Evolutionary conservation across 331 rosid genomes (phyloP).

Genomic region (Acacia pycnantha): DNA sequence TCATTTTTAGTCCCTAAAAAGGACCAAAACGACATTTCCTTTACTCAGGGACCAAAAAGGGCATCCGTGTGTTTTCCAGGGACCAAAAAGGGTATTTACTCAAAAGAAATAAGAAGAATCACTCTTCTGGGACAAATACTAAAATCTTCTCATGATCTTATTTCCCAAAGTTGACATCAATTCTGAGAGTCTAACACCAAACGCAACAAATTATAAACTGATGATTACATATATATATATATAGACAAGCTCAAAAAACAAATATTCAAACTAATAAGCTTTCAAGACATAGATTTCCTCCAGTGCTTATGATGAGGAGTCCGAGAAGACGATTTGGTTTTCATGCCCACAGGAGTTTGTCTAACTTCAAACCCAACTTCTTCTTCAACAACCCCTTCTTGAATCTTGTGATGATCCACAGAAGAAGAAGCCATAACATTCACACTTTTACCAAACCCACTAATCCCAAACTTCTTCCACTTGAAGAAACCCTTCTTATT

Average conservation of each 20-base stretch:
- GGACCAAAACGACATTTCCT: no score
- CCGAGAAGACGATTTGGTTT: slow-evolving; percentile 43
- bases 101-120: background rate
- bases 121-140: background rate
- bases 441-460: slow-evolving; percentile 25
- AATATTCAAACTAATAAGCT: background rate
- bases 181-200: background rate
- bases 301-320: slow-evolving; percentile 47
- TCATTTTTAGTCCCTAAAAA: no score
- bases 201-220: background rate
- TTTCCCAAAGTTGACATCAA: background rate
- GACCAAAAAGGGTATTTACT: no score
- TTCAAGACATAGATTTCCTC: slow-evolving; percentile 77
- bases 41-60: no score
- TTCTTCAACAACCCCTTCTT: slow-evolving; percentile 37
- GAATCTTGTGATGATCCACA: slow-evolving; percentile 28
- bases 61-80: no score
- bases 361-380: slow-evolving; percentile 45
- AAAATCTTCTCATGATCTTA: background rate
- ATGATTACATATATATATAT: background rate
- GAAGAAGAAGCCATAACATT: slow-evolving; percentile 12
- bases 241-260: background rate
- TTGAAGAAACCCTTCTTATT: slow-evolving; percentile 63
- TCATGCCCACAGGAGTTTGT: slow-evolving; percentile 63
- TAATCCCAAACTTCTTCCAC: slow-evolving; percentile 67